Conservation (phyloP, 2,329 filamentous ascomycete genomes). For the Emmonsiellopsis sp. region DNA sequence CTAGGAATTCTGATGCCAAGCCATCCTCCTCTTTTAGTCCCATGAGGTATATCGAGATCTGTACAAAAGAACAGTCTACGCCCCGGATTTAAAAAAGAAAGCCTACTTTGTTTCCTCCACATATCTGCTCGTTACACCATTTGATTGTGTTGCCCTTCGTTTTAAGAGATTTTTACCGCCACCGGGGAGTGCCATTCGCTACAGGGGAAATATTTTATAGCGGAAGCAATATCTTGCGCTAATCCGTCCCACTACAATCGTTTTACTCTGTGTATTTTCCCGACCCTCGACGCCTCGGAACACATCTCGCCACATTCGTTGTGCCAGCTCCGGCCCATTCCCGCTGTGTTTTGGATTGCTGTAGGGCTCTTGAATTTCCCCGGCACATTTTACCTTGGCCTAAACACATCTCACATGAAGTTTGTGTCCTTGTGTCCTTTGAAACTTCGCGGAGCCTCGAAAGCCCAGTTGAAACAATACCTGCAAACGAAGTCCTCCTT, state of each 20-base stretch:
- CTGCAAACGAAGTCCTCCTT: too few species aligned
- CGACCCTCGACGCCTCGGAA: not conserved
- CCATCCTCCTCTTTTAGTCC: not conserved
- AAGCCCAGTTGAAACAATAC: too few species aligned
- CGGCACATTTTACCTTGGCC: too few species aligned
- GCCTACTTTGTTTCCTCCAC: not conserved
- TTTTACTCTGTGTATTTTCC: not conserved
- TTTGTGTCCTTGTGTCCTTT: too few species aligned
- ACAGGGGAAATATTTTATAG: not conserved
- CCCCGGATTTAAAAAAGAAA: not conserved
- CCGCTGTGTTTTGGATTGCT: not conserved
- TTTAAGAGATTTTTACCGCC: not conserved
- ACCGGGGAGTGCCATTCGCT: not conserved
- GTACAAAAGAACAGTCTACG: not conserved
- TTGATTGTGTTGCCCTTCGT: constrained; percentile 3
- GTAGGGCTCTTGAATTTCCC: not conserved
- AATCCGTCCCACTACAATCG: not conserved
- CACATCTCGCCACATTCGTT: not conserved
- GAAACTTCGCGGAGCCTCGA: too few species aligned
- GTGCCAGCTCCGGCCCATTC: not conserved
- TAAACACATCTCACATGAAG: too few species aligned
- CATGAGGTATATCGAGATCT: not conserved
- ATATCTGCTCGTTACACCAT: constrained; percentile 3
- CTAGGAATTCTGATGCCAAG: not conserved
- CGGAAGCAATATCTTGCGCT: not conserved